Percentiles rank a stretch among this genome's conserved stretches.
These are phyloP conservation scores for Vanrija humicola DNA, from an alignment of 1,284 basidiomycete genomes.

Conservation along the genomic window DNA sequence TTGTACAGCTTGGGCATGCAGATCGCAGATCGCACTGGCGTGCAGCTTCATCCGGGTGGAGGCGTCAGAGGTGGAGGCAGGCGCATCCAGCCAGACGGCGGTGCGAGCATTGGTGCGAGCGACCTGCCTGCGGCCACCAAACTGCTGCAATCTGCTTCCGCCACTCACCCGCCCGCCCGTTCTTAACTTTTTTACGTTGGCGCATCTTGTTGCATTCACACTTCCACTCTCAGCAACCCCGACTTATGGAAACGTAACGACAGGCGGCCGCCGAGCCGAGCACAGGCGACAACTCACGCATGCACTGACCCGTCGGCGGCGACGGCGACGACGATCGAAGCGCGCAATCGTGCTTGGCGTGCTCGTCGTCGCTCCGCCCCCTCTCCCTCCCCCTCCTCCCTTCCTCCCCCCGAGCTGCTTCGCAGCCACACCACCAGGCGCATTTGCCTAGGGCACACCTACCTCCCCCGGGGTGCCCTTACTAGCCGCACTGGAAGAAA, in stretches of 20 bases:
- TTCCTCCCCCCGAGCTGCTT: not conserved
- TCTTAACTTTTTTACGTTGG: not conserved
- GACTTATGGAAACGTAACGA: no score
- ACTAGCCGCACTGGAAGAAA: constrained; percentile 20
- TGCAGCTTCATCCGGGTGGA: no score
- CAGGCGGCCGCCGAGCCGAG: not conserved
- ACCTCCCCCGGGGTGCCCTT: constrained; percentile 16
- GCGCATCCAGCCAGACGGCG: no score
- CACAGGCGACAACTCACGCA: not conserved
- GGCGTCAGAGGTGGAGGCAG: no score
- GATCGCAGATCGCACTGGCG: no score
- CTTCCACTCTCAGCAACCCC: not conserved
- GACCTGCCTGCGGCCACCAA: not conserved
- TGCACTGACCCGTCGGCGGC: not conserved
- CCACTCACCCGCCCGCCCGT: not conserved
- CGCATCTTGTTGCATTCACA: not conserved
- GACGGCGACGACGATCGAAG: not conserved
- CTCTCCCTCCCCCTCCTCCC: not conserved
- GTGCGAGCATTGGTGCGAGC: no score
- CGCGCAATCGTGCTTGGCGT: no score
- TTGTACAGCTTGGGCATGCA: no score
- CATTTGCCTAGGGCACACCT: constrained; percentile 23
- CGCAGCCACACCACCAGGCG: constrained; percentile 7
- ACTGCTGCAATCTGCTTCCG: not conserved
- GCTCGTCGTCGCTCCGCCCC: not conserved